phyloP scores from a whole-genome alignment of 768 basidiomycete genomes.

The Rhodosporidiobolus odoratus region DNA sequence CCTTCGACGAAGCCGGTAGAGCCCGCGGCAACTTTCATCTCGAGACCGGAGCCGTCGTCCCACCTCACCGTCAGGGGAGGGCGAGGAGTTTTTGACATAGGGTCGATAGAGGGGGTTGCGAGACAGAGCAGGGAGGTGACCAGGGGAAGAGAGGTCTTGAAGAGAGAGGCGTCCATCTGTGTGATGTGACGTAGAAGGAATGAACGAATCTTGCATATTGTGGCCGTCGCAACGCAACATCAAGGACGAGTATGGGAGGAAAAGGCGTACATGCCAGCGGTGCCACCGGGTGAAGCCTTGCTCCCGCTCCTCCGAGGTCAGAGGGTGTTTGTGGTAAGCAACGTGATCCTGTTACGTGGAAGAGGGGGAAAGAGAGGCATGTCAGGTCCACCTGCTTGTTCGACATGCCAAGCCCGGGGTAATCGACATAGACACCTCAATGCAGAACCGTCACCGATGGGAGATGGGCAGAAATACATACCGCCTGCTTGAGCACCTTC shows the following conservation, averaged over 20 bases:
- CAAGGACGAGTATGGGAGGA: background rate
- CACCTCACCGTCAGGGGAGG: constrained; percentile 5
- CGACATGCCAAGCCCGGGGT: background rate
- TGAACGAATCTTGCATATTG: background rate
- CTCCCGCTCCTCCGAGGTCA: constrained; percentile 5
- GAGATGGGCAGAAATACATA: background rate
- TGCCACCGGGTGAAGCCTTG: background rate
- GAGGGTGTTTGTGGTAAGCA: background rate
- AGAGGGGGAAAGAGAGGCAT: too few species aligned
- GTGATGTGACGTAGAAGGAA: background rate
- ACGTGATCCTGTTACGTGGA: constrained; percentile 13
- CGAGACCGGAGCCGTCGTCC: background rate
- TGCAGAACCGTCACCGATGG: too few species aligned
- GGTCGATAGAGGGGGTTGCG: background rate
- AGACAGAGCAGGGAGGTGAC: constrained; percentile 6
- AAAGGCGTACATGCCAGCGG: background rate
- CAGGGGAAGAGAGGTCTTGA: constrained; percentile 2
- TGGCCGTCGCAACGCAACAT: background rate
- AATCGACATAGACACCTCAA: too few species aligned
- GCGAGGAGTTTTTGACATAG: background rate
- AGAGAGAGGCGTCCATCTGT: constrained; percentile 20
- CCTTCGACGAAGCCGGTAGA: background rate
- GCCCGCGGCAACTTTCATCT: background rate
- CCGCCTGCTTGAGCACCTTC: constrained; percentile 5
- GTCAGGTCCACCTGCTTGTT: background rate